These are phyloP conservation scores for Mycena citricolor DNA, from an alignment of 1,284 basidiomycete species.

Conservation along the genomic window DNA sequence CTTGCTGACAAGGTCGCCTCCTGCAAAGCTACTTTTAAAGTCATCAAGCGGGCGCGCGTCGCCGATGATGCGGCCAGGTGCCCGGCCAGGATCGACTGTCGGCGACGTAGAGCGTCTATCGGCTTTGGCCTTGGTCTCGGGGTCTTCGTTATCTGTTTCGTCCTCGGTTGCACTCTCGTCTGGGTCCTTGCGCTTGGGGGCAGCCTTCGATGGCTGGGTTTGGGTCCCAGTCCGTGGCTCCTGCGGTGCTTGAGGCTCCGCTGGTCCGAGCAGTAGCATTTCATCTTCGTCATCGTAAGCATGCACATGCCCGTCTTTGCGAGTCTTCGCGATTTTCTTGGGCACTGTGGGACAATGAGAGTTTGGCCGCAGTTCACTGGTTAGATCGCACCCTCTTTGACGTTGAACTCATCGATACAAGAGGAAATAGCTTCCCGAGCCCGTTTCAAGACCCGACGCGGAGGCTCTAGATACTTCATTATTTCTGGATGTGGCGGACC, in stretches of 20 bases:
- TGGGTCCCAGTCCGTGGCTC: slow-evolving; percentile 25
- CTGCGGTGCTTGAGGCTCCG: slow-evolving; percentile 30
- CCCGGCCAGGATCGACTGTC: slow-evolving; percentile 51
- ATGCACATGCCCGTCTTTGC: slow-evolving; percentile 55
- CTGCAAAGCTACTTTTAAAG: slow-evolving; percentile 66
- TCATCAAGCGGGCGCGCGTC: slow-evolving; percentile 71
- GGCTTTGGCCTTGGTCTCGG: slow-evolving; percentile 23
- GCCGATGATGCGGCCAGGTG: slow-evolving; percentile 70
- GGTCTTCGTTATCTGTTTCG: slow-evolving; percentile 39
- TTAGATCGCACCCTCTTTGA: slow-evolving; percentile 61
- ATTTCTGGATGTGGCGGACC: slow-evolving; percentile 85
- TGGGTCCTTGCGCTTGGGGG: slow-evolving; percentile 25
- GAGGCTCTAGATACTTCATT: slow-evolving; percentile 81
- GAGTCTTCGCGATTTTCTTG: slow-evolving; percentile 47
- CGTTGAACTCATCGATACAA: slow-evolving; percentile 67
- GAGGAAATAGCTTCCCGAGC: slow-evolving; percentile 56
- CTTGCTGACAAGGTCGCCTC: slow-evolving; percentile 79
- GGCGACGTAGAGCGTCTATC: too few species aligned
- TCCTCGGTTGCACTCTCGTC: slow-evolving; percentile 47
- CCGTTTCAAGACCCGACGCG: slow-evolving; percentile 62
- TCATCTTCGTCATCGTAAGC: slow-evolving; percentile 57
- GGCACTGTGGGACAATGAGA: slow-evolving; percentile 44
- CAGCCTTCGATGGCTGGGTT: slow-evolving; percentile 13
- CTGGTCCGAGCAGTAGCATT: slow-evolving; percentile 60
- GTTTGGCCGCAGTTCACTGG: not conserved